These are phyloP conservation scores for Xylariaceae sp. DNA, from an alignment of 2,329 filamentous ascomycete species.

Conservation along the genomic window DNA sequence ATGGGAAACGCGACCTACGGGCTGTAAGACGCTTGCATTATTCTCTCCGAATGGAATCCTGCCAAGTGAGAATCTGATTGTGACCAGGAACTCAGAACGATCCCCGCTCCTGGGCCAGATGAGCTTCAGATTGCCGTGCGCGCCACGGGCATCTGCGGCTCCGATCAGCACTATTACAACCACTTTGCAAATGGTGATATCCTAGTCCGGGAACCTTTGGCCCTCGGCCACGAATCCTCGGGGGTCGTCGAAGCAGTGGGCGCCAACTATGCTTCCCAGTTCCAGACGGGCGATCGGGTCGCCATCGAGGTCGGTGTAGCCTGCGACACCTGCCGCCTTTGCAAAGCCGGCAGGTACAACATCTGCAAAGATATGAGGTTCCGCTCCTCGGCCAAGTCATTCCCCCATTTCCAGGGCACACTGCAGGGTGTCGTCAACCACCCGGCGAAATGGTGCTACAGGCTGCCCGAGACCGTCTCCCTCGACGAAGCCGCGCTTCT, in stretches of 20 bases:
- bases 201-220: constrained; percentile 50
- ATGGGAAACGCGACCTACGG: too few relatives aligned
- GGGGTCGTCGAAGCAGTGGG: constrained; percentile 61
- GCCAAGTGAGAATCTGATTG: too few relatives aligned
- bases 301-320: constrained; percentile 56
- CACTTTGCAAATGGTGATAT: constrained; percentile 66
- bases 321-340: constrained; percentile 49
- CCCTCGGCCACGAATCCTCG: constrained; percentile 66
- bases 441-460: constrained; percentile 54
- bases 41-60: too few relatives aligned
- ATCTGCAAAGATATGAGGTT: constrained; percentile 56
- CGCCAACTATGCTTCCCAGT: constrained; percentile 43
- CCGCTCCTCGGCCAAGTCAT: constrained; percentile 53
- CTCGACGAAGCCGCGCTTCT: constrained; percentile 53
- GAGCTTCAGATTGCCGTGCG: constrained; percentile 60
- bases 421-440: constrained; percentile 55
- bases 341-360: constrained; percentile 55
- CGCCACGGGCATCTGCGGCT: constrained; percentile 63
- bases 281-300: constrained; percentile 67
- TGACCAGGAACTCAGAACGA: constrained; percentile 49
- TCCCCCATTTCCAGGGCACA: constrained; percentile 56
- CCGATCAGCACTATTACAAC: constrained; percentile 63
- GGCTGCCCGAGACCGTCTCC: constrained; percentile 46
- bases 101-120: constrained; percentile 49
- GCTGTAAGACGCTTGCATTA: too few relatives aligned